Evolutionary conservation across 305 asterid genomes (phyloP), one percentile per base, ranked within the genome.

Genomic region (Rubia tinctorum): DNA sequence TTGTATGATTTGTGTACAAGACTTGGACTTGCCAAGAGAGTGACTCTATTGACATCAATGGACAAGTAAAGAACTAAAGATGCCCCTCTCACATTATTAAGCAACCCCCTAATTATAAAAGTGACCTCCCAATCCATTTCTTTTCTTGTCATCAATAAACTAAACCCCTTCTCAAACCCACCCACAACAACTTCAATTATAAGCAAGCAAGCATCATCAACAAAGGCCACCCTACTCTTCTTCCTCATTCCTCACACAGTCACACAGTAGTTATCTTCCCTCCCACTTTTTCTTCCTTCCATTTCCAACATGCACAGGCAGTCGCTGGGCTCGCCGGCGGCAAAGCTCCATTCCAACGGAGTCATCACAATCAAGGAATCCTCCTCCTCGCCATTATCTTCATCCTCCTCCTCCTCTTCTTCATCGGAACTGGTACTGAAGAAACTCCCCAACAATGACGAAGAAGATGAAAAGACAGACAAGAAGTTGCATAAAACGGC

Each of bases 321-420:
- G 72, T 91, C 97, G 11, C 87, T 91, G n/a, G 95, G 97, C 49
- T 91, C 97, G 15, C 92, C 96, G 0, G 79, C 82, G 18, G 80
- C 91, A 17, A 91, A 91, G 87, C 84, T 75, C 77, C 84, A 78
- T 30, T n/a, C 73, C 40, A 74, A 80, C 65, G 84, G 83, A 74
- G 73, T 75, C 18, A 34, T 78, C 62, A 45, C 55, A 51, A 53
- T 59, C 69, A 73, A 69, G 7, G 80, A 80, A 25, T 69, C 67
- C 6, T 60, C 69, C 55, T 60, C 34, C 68, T 60, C 75, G 10
- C 70, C 58, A n/a, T 30, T 20, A 1, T 40, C 69, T 5, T 40
- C 34, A 1, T 10, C 78, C 0, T 71, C 77, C 15, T 71, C 77
- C 15, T 69, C 75, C 4, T 12, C 64, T 8, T 37, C 42, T 11